Base-by-base conservation (phyloP, 2,329 filamentous ascomycete species). In the Nothophoma quercina region DNA sequence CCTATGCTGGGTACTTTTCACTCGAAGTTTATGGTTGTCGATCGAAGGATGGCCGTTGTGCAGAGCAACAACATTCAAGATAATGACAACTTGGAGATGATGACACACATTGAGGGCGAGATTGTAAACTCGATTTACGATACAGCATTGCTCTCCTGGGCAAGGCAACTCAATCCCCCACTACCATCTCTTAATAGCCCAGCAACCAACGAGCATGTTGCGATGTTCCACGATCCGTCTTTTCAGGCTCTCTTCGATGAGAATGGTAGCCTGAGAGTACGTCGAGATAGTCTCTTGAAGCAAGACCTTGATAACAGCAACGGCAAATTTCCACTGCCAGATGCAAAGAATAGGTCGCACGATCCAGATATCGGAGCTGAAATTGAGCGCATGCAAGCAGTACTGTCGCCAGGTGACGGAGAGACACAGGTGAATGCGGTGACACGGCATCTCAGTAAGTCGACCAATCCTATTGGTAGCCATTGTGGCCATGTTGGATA, bases 31-130 rank as follows among this genome's bases (percentile, higher is more conserved):
- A 89, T 90, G 79, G 78, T 93, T 1, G 84, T 93, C 1, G 90
- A 93, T 69, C 81, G 89, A 6, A 84, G 83, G 56, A 78, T 88
- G n/a, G 89, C 83, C 0, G 77, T 90, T 1, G 69, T 93, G 1
- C 87, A 89, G 73, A 92, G 88, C 75, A 91, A 91, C 70, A 93
- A 93, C 64, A 88, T 93, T 41, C 81, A 83, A 60, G 86, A 91
- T 58, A 93, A 91, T 45, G 87, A 90, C 62, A 93, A 93, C 59
- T 55, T 92, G 48, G 90, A 93, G 71, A 92, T 93, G 89, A 86
- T 91, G 83, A 80, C 84, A 2, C 88, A 90, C 48, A 69, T 91
- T 0, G 88, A 93, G 73, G 90, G 90, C 0, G 84, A 88, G 0
- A 89, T 93, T 51, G 89, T 93, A 0, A 88, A 92, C 62, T 85